Conservation (phyloP, 257 asterid genomes). For the Solanum rostratum region DNA sequence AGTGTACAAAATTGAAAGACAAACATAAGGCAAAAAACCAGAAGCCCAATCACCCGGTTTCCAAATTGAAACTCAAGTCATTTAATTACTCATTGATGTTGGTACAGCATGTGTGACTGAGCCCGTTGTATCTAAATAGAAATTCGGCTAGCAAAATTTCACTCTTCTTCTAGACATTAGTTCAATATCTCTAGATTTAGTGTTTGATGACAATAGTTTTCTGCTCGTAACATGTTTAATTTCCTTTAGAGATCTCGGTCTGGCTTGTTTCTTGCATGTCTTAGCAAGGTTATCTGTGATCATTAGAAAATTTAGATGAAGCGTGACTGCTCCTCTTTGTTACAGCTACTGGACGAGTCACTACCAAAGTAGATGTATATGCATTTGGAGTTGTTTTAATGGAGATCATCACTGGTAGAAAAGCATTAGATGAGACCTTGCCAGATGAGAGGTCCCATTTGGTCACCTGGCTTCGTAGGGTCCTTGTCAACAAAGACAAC, state of each 20-base stretch:
- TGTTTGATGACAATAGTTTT: neutral
- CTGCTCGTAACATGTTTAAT: neutral
- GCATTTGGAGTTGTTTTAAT: constrained; percentile 87
- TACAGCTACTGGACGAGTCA: constrained; percentile 90
- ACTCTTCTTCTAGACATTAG: neutral
- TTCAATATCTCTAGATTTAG: neutral
- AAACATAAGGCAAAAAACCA: neutral
- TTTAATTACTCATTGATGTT: neutral
- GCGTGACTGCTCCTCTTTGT: neutral
- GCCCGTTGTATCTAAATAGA: neutral
- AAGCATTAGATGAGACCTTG: constrained; percentile 69
- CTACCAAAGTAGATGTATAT: constrained; percentile 82
- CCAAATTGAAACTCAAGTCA: neutral
- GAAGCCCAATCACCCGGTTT: neutral
- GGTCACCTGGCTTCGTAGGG: constrained; percentile 86
- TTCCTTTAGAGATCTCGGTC: neutral
- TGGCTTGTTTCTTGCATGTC: neutral
- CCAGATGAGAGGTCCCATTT: constrained; percentile 81
- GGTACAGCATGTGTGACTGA: neutral
- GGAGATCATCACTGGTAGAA: constrained; percentile 80
- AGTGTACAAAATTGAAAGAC: neutral
- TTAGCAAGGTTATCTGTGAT: neutral
- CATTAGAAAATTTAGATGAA: neutral
- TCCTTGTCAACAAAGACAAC: constrained; percentile 71
- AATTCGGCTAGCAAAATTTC: neutral